Evolutionary conservation across 208 protist species (phyloP).

Genomic region (Naegleria gruberi): DNA sequence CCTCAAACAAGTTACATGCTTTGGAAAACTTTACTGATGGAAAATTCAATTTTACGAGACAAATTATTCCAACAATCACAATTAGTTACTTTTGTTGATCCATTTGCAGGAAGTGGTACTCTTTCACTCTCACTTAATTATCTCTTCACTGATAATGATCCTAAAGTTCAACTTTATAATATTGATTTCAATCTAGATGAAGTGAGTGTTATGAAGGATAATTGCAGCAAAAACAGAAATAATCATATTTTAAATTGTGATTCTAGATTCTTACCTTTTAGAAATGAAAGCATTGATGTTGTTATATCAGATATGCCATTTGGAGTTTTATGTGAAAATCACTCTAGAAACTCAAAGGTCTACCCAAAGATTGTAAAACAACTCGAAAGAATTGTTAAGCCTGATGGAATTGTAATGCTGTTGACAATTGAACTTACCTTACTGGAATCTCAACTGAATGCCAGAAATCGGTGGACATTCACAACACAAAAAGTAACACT

Average conservation of each 20-base stretch:
- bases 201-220: not conserved
- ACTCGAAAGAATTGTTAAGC: conserved; percentile 46
- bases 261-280: conserved; percentile 41
- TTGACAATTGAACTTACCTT: not conserved
- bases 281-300: conserved; percentile 43
- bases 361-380: conserved; percentile 49
- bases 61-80: not conserved
- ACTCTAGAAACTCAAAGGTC: conserved; percentile 43
- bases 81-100: not conserved
- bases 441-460: not conserved
- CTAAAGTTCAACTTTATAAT: not conserved
- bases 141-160: not conserved
- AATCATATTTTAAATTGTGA: conserved; percentile 37
- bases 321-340: conserved; percentile 52
- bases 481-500: too few species aligned
- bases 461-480: not conserved
- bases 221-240: not conserved
- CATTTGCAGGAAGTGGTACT: not conserved
- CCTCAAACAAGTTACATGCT: not conserved
- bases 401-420: not conserved
- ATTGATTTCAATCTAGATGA: not conserved
- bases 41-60: not conserved
- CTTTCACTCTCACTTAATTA: not conserved
- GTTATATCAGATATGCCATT: conserved; percentile 59
- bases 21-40: not conserved